Base-by-base conservation (phyloP, 2,329 filamentous ascomycete genomes). In the Nannizzia gypsea region DNA sequence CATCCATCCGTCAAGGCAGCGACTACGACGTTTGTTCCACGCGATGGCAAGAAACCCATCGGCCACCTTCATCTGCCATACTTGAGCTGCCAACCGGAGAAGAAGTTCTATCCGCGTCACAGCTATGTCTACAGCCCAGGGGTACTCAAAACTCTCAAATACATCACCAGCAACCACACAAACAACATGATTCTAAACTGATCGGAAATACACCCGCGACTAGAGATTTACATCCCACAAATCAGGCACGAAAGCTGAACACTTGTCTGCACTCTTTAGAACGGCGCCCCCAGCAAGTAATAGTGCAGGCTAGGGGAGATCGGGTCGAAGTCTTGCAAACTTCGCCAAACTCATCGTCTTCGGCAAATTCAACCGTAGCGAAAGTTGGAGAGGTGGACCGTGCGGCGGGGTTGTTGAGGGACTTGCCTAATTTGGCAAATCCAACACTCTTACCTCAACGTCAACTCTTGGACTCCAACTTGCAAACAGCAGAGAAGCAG, bases 391-490 rank as follows among this genome's bases (percentile, higher is more conserved):
- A 40, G n/a, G 26, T 57, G 58, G 44, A 44, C 56, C 26, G 15
- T 31, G 58, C n/a, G 40, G 56, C 38, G 36, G 56, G 58, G 24
- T 15, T 22, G 42, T 46, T 11, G 6, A 17, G 28, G 24, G 56
- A 50, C 42, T 44, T 61, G 56, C 57, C 57, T 56, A 61, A 54
- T 46, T 36, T 61, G 9, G 59, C 60, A 46, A 54, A 26, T 46
- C 50, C 61, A 54, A 57, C 61, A 42, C 57, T 61, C 59, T 31
- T 44, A 56, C 61, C 57, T 54, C 48, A 54, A 54, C 48, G 11
- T 48, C 59, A 57, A 38, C 56, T 56, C 38, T 40, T 40, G 44
- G 34, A 31, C 56, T 26, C 26, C n/a, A 36, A 40, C 40, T 15
- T 24, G 22, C 56, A 15, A 15, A 55, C 59, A 40, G 42, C 38